phyloP scores from a whole-genome alignment of 371 early-diverging fungal genomes.

The Neoconidiobolus thromboides region DNA sequence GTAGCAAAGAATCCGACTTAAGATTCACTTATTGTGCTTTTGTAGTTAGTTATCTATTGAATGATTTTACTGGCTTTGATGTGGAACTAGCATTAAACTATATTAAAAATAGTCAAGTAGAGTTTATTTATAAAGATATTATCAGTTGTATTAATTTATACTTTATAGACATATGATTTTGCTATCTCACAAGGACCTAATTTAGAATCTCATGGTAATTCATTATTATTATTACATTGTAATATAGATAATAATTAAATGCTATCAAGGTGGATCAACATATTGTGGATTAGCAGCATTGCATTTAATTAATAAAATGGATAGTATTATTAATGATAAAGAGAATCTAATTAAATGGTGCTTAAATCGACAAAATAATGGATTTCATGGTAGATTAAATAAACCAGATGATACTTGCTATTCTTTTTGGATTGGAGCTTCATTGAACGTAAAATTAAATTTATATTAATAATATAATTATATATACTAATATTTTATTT shows the following conservation, averaged over 20 bases:
- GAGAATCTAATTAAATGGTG: conserved; percentile 58
- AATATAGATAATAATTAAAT: too few relatives aligned
- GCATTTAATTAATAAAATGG: conserved; percentile 39
- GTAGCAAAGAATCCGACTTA: conserved; percentile 58
- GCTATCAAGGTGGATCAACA: conserved; percentile 45
- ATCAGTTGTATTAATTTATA: not conserved
- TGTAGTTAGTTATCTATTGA: conserved; percentile 54
- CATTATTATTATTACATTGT: not conserved
- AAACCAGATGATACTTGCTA: conserved; percentile 94
- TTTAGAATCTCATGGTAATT: conserved; percentile 70
- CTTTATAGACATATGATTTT: conserved; percentile 46
- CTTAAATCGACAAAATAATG: conserved; percentile 48
- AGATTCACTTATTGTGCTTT: conserved; percentile 85
- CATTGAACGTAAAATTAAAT: too few relatives aligned
- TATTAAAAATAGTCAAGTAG: conserved; percentile 42
- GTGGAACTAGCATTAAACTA: conserved; percentile 31
- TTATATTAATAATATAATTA: conserved; percentile 26
- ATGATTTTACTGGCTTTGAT: conserved; percentile 76
- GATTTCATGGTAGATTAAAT: conserved; percentile 84
- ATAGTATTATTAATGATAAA: conserved; percentile 27
- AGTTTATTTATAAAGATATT: not conserved
- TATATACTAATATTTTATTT: conserved; percentile 9
- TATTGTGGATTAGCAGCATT: conserved; percentile 83
- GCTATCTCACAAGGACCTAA: conserved; percentile 61
- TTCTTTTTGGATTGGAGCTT: conserved; percentile 91